A percentile compares a stretch with the other conserved stretches of the same genome.
These are phyloP conservation scores for Volvox reticuliferus DNA, from an alignment of 139 green algal genomes.

Conservation along the genomic window DNA sequence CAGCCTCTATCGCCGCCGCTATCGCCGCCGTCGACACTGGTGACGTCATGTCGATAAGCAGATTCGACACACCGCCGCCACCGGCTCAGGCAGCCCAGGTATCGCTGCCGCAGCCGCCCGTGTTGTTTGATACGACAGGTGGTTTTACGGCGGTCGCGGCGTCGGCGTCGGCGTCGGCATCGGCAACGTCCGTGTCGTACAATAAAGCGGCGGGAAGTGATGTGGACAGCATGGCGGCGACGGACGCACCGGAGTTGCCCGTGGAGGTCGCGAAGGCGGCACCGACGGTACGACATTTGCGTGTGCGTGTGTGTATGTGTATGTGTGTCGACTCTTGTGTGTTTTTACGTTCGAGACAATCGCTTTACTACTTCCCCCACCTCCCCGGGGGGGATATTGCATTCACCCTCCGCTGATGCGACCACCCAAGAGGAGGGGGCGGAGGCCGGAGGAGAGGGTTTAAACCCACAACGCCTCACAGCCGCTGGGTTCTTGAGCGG, in stretches of 20 bases:
- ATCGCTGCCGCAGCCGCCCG: background rate
- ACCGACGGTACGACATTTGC: constrained; percentile 18
- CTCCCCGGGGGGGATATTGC: too few relatives aligned
- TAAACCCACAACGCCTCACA: too few relatives aligned
- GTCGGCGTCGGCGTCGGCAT: background rate
- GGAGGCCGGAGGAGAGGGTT: too few relatives aligned
- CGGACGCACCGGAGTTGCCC: background rate
- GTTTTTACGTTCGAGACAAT: too few relatives aligned
- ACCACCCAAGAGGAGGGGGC: too few relatives aligned
- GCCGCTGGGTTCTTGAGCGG: too few relatives aligned
- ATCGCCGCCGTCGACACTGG: constrained; percentile 56
- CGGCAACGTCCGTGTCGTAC: background rate
- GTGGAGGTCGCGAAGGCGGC: constrained; percentile 53
- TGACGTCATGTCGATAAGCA: constrained; percentile 56
- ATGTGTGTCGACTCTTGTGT: too few relatives aligned
- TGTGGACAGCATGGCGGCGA: background rate
- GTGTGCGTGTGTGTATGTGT: too few relatives aligned
- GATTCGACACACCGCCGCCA: background rate
- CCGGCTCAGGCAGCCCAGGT: background rate
- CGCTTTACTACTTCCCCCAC: too few relatives aligned
- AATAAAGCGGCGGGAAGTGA: too few relatives aligned
- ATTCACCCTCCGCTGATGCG: too few relatives aligned
- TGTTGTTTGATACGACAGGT: constrained; percentile 2
- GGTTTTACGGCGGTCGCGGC: background rate
- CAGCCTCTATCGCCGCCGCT: constrained; percentile 49